phyloP scores from a whole-genome alignment of 352 stramenopile species.

The Chrysophaeum taylorii region DNA sequence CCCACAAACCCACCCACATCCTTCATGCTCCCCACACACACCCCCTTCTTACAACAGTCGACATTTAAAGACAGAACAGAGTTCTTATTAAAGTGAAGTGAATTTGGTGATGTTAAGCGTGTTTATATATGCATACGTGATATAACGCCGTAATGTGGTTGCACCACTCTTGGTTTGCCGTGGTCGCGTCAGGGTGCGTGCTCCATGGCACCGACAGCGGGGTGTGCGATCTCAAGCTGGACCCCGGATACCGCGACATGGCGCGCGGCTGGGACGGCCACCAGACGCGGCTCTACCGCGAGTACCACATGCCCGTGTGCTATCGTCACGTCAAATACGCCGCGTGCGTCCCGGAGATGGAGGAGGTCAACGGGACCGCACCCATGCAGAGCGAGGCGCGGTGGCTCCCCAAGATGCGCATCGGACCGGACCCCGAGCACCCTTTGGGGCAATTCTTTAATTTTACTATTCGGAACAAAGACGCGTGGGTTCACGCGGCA shows the following conservation, averaged over 20 bases:
- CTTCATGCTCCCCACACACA: too few species aligned
- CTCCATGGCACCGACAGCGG: conserved; percentile 14
- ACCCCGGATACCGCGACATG: background rate
- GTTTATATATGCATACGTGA: too few species aligned
- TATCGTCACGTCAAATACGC: conserved; percentile 26
- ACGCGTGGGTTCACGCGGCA: conserved; percentile 28
- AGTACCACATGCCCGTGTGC: conserved; percentile 25
- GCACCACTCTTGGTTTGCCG: too few species aligned
- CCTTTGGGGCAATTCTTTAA: conserved; percentile 25
- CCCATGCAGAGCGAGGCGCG: background rate
- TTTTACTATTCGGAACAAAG: conserved; percentile 27
- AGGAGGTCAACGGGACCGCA: conserved; percentile 17
- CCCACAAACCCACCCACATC: too few species aligned
- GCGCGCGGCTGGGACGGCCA: background rate
- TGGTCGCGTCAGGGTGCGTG: background rate
- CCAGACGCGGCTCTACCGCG: conserved; percentile 2
- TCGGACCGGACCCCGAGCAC: conserved; percentile 15
- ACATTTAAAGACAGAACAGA: too few species aligned
- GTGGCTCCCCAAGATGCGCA: background rate
- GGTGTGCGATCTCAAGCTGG: conserved; percentile 5
- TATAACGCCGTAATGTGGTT: too few species aligned
- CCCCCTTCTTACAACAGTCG: too few species aligned
- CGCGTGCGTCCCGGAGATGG: conserved; percentile 28
- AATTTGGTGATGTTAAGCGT: too few species aligned
- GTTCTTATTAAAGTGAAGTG: too few species aligned